phyloP scores from a whole-genome alignment of 2,329 filamentous ascomycete species.

The Ophiostoma populinum region DNA sequence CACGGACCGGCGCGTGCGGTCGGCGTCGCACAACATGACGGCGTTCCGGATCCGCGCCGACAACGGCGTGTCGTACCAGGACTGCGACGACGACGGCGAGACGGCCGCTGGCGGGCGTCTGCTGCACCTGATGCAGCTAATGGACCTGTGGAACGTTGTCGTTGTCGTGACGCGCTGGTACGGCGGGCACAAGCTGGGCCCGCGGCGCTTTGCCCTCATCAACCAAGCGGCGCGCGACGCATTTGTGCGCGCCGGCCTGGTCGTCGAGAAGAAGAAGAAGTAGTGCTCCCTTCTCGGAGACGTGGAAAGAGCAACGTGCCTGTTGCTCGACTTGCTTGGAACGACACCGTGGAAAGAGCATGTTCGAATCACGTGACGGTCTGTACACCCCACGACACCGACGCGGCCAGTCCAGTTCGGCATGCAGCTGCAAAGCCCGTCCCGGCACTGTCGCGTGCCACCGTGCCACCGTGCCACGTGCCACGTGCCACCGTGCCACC shows the following conservation, averaged over 20 bases:
- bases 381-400: neutral
- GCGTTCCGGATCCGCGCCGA: constrained; percentile 64
- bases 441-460: neutral
- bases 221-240: constrained; percentile 74
- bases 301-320: neutral
- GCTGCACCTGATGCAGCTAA: constrained; percentile 81
- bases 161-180: constrained; percentile 94
- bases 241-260: constrained; percentile 59
- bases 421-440: neutral
- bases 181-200: constrained; percentile 75
- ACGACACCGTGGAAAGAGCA: neutral
- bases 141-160: constrained; percentile 85
- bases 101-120: constrained; percentile 74
- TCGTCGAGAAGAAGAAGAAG: constrained; percentile 29
- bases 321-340: neutral
- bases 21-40: constrained; percentile 87
- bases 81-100: constrained; percentile 94
- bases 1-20: constrained; percentile 69
- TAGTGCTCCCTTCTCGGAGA: too few species aligned
- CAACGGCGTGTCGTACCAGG: constrained; percentile 49
- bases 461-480: neutral
- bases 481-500: neutral
- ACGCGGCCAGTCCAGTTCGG: too few species aligned
- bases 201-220: constrained; percentile 78
- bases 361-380: neutral